A percentile compares a stretch with the other conserved stretches of the same genome.
phyloP scores from a whole-genome alignment of 2,329 filamentous ascomycete species.

The Phialemoniopsis sp. region DNA sequence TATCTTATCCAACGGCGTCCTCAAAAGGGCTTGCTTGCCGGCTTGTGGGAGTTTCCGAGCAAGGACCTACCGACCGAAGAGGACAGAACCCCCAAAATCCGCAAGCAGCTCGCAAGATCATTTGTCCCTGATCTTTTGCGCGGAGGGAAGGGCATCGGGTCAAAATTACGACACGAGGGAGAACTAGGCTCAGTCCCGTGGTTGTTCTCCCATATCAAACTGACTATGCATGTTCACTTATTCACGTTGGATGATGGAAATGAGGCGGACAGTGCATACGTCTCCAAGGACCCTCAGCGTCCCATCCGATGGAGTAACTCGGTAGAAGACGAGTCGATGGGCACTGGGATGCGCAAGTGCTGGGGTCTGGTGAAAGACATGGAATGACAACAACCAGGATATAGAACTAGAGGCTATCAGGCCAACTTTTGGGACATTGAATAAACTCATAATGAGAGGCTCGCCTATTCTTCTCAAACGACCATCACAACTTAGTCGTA shows the following conservation, averaged over 20 bases:
- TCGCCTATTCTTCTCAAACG: too few species aligned
- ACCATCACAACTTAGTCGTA: too few species aligned
- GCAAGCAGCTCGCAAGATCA: slow-evolving; percentile 28
- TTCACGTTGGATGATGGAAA: slow-evolving; percentile 30
- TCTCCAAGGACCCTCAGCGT: background rate
- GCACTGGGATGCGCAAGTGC: slow-evolving; percentile 55
- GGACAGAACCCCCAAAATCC: slow-evolving; percentile 19
- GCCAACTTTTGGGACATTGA: too few species aligned
- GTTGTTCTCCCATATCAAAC: slow-evolving; percentile 52
- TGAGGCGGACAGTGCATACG: background rate
- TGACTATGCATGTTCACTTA: slow-evolving; percentile 53
- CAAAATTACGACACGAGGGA: slow-evolving; percentile 19
- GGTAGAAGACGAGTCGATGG: slow-evolving; percentile 49
- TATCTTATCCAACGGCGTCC: slow-evolving; percentile 48
- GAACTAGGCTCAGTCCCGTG: slow-evolving; percentile 51
- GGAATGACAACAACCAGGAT: too few species aligned
- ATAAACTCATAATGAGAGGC: too few species aligned
- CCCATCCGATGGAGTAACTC: slow-evolving; percentile 29
- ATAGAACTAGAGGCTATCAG: too few species aligned
- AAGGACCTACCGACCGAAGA: slow-evolving; percentile 22
- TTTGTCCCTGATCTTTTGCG: slow-evolving; percentile 24
- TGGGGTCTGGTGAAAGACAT: slow-evolving; percentile 37
- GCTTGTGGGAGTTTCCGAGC: slow-evolving; percentile 54
- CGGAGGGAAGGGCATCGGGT: slow-evolving; percentile 9
- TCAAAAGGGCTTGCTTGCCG: slow-evolving; percentile 48